Conservation (phyloP, 176 grass and related monocot genomes). For the Oropetium thomaeum region DNA sequence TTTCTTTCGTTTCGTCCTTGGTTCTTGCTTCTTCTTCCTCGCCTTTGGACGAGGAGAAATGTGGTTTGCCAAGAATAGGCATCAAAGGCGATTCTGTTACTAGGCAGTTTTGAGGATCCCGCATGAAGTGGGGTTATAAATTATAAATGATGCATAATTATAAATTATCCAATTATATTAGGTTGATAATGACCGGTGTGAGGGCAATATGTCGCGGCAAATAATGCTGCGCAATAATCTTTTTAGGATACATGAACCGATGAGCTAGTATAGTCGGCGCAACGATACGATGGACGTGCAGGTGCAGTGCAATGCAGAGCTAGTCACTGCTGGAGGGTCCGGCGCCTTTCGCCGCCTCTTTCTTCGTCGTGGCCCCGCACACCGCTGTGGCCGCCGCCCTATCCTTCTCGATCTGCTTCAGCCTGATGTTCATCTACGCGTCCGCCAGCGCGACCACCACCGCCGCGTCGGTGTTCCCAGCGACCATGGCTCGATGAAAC, state of each 20-base stretch:
- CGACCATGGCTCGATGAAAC: neutral
- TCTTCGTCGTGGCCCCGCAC: no score
- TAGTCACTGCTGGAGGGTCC: no score
- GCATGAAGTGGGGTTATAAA: neutral
- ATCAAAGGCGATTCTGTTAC: neutral
- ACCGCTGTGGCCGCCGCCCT: neutral
- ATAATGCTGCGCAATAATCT: no score
- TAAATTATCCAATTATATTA: no score
- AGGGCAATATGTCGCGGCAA: no score
- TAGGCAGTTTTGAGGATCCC: neutral
- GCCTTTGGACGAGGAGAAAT: neutral
- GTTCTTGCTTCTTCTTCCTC: neutral
- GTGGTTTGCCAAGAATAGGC: neutral
- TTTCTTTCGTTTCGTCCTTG: constrained; percentile 2
- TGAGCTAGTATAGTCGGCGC: no score
- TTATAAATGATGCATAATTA: no score
- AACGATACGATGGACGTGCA: no score
- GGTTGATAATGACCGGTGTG: no score
- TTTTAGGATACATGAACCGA: no score
- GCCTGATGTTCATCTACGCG: neutral
- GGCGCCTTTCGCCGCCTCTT: neutral
- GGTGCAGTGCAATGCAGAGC: no score
- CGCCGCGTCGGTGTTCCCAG: neutral
- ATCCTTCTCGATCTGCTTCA: neutral
- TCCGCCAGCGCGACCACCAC: neutral